These are phyloP conservation scores for Cucurbita argyrosperma DNA, from an alignment of 306 rosid genomes.

Conservation along the genomic window DNA sequence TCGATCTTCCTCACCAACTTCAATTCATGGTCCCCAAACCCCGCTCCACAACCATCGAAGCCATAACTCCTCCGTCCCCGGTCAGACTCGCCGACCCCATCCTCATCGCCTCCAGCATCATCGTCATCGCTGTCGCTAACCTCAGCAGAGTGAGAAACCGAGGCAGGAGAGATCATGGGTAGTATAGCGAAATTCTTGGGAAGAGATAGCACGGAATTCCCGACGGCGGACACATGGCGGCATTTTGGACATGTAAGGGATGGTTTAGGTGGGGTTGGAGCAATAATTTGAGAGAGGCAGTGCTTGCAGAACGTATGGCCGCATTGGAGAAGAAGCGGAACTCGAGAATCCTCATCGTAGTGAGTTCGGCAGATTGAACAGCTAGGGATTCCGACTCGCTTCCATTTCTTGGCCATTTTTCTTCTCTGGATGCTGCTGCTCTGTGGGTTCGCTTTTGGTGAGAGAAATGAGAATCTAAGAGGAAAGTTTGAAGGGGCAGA, in stretches of 20 bases:
- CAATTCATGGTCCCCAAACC: slow-evolving; percentile 50
- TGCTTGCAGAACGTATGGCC: slow-evolving; percentile 95
- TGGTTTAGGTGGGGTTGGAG: slow-evolving; percentile 39
- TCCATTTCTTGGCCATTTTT: slow-evolving; percentile 27
- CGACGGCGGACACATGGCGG: slow-evolving; percentile 82
- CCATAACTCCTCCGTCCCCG: slow-evolving; percentile 23
- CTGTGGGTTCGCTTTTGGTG: background rate
- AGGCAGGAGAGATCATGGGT: slow-evolving; percentile 51
- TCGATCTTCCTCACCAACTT: slow-evolving; percentile 60
- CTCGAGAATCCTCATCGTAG: slow-evolving; percentile 87
- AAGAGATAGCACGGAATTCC: slow-evolving; percentile 76
- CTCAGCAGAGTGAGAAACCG: slow-evolving; percentile 8
- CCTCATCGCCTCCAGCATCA: slow-evolving; percentile 20
- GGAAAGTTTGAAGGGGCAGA: slow-evolving; percentile 1
- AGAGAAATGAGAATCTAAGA: background rate
- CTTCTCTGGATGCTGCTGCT: background rate
- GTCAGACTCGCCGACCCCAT: slow-evolving; percentile 17
- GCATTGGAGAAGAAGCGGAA: slow-evolving; percentile 92
- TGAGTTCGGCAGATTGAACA: slow-evolving; percentile 92
- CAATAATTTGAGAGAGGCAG: slow-evolving; percentile 74
- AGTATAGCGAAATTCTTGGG: slow-evolving; percentile 88
- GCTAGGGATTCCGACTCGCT: slow-evolving; percentile 47
- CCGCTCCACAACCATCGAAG: background rate
- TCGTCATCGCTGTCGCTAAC: slow-evolving; percentile 25
- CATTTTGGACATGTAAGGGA: slow-evolving; percentile 72